These are phyloP conservation scores for Artemisia argyi DNA, from an alignment of 129 eudicot species.

Conservation along the genomic window DNA sequence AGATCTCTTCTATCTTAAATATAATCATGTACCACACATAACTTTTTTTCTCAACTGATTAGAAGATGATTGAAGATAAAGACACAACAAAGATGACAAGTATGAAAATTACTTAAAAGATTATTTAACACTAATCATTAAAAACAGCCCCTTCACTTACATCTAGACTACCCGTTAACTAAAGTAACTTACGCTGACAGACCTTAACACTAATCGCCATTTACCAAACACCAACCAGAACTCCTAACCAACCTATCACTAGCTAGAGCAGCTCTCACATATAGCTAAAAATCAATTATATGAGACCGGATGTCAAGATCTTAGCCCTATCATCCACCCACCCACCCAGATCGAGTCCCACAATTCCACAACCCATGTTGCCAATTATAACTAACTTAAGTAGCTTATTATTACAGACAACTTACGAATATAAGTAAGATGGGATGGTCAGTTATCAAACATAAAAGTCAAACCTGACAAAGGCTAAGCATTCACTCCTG, in stretches of 20 bases:
- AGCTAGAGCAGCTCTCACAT: constrained; percentile 9
- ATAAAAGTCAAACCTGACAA: constrained; percentile 38
- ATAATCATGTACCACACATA: not conserved
- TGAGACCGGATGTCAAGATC: not conserved
- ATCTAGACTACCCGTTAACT: not conserved
- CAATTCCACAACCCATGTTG: constrained; percentile 1
- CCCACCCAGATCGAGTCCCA: constrained; percentile 3
- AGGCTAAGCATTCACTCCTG: constrained; percentile 37
- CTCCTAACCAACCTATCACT: constrained; percentile 5
- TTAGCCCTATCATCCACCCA: not conserved
- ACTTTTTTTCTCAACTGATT: not conserved
- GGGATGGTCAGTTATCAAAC: constrained; percentile 4
- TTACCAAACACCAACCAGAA: constrained; percentile 6
- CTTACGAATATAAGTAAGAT: constrained; percentile 14
- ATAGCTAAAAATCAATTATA: not conserved
- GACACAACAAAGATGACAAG: not conserved
- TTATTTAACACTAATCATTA: not conserved
- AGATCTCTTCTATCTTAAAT: not conserved
- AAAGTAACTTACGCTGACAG: not conserved
- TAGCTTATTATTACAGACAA: constrained; percentile 13
- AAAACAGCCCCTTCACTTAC: not conserved
- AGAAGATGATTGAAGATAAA: constrained; percentile 2
- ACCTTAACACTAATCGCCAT: not conserved
- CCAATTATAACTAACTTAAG: constrained; percentile 10
- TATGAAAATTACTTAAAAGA: not conserved